Conservation (phyloP, 345 rosid genomes). For the Gossypium raimondii region DNA sequence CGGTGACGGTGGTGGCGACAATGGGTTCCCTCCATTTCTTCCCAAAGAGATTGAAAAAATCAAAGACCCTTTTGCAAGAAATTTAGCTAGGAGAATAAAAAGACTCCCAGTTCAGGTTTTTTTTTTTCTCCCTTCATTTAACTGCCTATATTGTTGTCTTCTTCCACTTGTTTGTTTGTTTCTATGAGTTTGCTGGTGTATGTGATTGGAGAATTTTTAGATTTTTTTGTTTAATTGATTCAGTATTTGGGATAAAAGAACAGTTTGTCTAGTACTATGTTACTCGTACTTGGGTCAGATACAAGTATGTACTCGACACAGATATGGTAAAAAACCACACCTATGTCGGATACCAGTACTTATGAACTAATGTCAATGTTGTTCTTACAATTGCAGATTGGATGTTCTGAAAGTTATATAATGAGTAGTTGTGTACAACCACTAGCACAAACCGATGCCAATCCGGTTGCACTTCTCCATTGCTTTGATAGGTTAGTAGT, state of each 20-base stretch:
- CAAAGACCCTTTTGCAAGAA: slow-evolving; percentile 73
- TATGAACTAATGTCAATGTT: background rate
- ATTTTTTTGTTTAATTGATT: background rate
- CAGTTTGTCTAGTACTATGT: too few relatives aligned
- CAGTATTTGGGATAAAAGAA: too few relatives aligned
- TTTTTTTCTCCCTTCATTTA: background rate
- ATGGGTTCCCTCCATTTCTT: slow-evolving; percentile 69
- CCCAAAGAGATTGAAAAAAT: slow-evolving; percentile 71
- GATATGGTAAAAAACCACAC: too few relatives aligned
- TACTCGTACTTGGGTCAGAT: too few relatives aligned
- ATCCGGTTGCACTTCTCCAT: slow-evolving; percentile 73
- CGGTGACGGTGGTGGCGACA: slow-evolving; percentile 22
- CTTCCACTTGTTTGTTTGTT: background rate
- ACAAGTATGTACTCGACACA: too few relatives aligned
- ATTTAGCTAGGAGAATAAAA: slow-evolving; percentile 57
- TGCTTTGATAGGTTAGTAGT: slow-evolving; percentile 76
- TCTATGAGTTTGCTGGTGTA: background rate
- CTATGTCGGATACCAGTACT: too few relatives aligned
- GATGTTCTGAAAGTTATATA: slow-evolving; percentile 35
- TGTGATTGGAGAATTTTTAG: background rate
- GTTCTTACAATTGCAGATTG: slow-evolving; percentile 37
- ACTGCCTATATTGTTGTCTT: background rate
- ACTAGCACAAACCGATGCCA: slow-evolving; percentile 27
- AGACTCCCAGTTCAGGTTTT: slow-evolving; percentile 74
- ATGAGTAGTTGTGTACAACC: slow-evolving; percentile 83